Evolutionary conservation across 768 basidiomycete genomes (phyloP).

Genomic region (Leccinum barrowsii): DNA sequence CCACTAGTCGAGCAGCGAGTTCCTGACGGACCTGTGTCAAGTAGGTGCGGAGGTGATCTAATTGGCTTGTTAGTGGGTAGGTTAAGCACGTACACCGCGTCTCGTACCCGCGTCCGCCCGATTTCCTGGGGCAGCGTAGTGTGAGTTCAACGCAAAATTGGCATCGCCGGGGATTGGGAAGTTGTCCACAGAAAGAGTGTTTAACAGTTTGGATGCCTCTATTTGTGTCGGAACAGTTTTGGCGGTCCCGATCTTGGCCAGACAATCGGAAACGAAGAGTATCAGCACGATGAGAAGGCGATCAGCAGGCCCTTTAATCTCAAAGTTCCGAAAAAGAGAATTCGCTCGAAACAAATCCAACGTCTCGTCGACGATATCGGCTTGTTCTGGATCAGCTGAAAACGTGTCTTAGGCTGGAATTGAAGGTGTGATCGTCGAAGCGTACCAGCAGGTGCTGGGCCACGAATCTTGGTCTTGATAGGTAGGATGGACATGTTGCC

Average conservation of each 20-base stretch:
- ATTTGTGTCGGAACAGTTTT: conserved; percentile 69
- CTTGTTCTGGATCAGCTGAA: conserved; percentile 70
- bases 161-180: conserved; percentile 96
- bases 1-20: conserved; percentile 79
- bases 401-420: conserved; percentile 11
- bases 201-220: conserved; percentile 83
- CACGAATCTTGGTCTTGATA: conserved; percentile 87
- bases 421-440: conserved; percentile 7
- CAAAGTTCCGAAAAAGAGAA: conserved; percentile 98
- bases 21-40: conserved; percentile 93
- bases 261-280: conserved; percentile 96
- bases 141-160: conserved; percentile 87
- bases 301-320: conserved; percentile 98
- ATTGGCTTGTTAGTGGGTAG: conserved; percentile 7
- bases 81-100: not conserved
- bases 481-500: conserved; percentile 91
- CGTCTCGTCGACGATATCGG: conserved; percentile 94
- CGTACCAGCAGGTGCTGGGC: conserved; percentile 82
- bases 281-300: conserved; percentile 95
- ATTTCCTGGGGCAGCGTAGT: conserved; percentile 79
- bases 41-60: conserved; percentile 89
- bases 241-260: conserved; percentile 78
- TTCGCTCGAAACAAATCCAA: conserved; percentile 97
- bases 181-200: conserved; percentile 89
- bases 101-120: conserved; percentile 76